A percentile compares a stretch with the other conserved stretches of the same genome.
These are phyloP conservation scores for Phytophthora colocasiae DNA, from an alignment of 352 stramenopile species.

Conservation along the genomic window DNA sequence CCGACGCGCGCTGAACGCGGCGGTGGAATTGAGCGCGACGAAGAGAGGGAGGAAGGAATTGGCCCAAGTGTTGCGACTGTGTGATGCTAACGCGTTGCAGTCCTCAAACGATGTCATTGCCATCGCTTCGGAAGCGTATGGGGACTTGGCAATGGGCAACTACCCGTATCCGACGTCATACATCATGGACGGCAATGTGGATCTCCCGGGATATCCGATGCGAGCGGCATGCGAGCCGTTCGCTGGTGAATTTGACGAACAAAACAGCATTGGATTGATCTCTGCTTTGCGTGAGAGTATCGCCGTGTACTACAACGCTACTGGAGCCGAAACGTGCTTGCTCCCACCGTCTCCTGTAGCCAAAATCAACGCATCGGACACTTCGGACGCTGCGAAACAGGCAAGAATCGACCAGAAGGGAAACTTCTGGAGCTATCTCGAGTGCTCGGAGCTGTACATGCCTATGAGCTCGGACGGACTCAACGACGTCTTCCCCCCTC, in stretches of 20 bases:
- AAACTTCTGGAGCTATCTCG: constrained; percentile 58
- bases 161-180: constrained; percentile 61
- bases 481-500: constrained; percentile 45
- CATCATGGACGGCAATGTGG: constrained; percentile 52
- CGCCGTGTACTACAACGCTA: constrained; percentile 59
- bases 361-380: constrained; percentile 4
- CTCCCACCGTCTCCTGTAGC: constrained; percentile 17
- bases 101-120: constrained; percentile 35
- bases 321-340: constrained; percentile 41
- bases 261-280: constrained; percentile 32
- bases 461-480: constrained; percentile 50
- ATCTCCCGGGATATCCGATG: constrained; percentile 48
- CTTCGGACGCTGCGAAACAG: constrained; percentile 36
- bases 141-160: constrained; percentile 51
- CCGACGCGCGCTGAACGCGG: constrained; percentile 25
- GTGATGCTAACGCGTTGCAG: constrained; percentile 29
- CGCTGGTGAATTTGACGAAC: constrained; percentile 29
- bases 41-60: constrained; percentile 34
- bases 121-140: constrained; percentile 29
- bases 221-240: constrained; percentile 45
- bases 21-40: constrained; percentile 25
- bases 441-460: constrained; percentile 61
- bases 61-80: constrained; percentile 36
- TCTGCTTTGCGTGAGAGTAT: constrained; percentile 45
- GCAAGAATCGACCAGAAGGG: constrained; percentile 41